phyloP scores from a whole-genome alignment of 768 basidiomycete genomes.

The Fomitopsis serialis region DNA sequence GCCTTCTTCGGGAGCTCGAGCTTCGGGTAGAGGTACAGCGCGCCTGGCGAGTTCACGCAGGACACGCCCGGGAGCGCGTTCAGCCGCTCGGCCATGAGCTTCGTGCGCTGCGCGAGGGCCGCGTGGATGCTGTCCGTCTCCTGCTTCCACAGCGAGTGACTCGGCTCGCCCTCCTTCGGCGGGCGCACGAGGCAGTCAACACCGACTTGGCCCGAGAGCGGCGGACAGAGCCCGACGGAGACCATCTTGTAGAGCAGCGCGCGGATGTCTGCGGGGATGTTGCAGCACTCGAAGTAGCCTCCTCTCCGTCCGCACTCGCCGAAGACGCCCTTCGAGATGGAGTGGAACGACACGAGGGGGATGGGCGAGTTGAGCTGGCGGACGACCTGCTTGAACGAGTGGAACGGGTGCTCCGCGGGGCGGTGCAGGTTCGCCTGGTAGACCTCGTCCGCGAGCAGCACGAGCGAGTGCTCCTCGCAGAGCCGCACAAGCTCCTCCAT shows the following conservation, averaged over 20 bases:
- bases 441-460: constrained; percentile 97
- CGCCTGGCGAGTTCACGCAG: constrained; percentile 87
- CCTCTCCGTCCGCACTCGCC: constrained; percentile 98
- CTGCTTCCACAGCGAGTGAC: constrained; percentile 73
- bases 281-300: constrained; percentile 92
- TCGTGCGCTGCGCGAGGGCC: constrained; percentile 65
- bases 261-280: constrained; percentile 70
- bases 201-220: constrained; percentile 86
- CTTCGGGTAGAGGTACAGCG: constrained; percentile 89
- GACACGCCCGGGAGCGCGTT: constrained; percentile 82
- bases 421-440: constrained; percentile 92
- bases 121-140: constrained; percentile 81
- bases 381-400: constrained; percentile 90
- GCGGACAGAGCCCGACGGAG: constrained; percentile 83
- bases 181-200: constrained; percentile 89
- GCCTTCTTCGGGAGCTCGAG: constrained; percentile 73
- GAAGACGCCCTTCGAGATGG: constrained; percentile 92
- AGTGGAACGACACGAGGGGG: constrained; percentile 93
- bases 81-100: constrained; percentile 72
- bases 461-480: constrained; percentile 79
- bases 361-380: constrained; percentile 60
- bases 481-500: constrained; percentile 75
- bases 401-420: constrained; percentile 64
- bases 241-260: constrained; percentile 97
- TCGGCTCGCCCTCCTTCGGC: constrained; percentile 68